Evolutionary conservation across 192 early-diverging fungal species (phyloP), one percentile per base, ranked within the genome.

Genomic region (Coemansia sp.): DNA sequence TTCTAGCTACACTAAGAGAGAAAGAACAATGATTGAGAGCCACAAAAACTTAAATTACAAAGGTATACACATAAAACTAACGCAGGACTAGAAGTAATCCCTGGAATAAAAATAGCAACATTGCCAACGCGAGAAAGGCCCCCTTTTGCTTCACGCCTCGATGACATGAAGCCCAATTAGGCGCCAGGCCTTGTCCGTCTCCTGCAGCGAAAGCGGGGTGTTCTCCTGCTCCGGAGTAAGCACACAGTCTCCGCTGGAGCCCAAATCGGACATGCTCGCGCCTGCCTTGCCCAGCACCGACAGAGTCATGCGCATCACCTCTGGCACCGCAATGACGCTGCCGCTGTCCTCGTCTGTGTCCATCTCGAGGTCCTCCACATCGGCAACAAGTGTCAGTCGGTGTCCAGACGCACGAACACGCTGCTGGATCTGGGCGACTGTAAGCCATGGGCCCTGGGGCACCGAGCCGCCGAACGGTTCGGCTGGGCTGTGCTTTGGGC

Each of bases 241-340:
- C 38, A 59, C 69, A 44, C 75, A 68, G 55, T 72, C 75, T 40
- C 31, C 52, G 41, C 61, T 22, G 27, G 57, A 9, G n/a, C 47
- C 54, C n/a, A 61, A 37, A 23, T 30, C 50, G 9, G 47, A 41
- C 57, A 64, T 56, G 36, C 37, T 61, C n/a, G 68, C 57, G 17
- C 38, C 53, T 7, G 69, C 69, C 25, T 52, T 68, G 41, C 75
- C 75, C 6, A 78, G 75, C 59, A 78, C 75, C 8, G 75, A 72
- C 33, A 78, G 62, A 27, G 75, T 78, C 75, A 78, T 78, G 4
- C 75, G 75, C 69, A 78, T 64, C 22, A 72, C 70, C 45, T 78
- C 75, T 11, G 75, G 75, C 56, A 72, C 75, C 2, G 75, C 61
- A 28, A 68, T 71, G 36, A 78, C 62, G 40, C 75, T 78, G 50